Evolutionary conservation across 768 basidiomycete genomes (phyloP).

Genomic region (Hydnomerulius pinastri): DNA sequence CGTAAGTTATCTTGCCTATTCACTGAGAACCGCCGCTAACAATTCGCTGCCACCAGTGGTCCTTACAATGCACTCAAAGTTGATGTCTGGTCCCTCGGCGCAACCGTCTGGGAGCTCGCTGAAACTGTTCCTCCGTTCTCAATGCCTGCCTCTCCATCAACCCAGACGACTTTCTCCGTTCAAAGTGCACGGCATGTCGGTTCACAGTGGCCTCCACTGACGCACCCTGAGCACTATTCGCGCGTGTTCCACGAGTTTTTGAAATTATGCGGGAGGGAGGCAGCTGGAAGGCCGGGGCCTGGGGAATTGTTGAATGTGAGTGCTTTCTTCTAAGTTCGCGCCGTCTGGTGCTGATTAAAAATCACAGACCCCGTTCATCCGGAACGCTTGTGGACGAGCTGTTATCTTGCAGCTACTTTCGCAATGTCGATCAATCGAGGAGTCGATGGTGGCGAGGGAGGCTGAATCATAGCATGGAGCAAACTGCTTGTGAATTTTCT

Average conservation of each 20-base stretch:
- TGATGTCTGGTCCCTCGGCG: constrained; percentile 81
- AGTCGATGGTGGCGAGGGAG: constrained; percentile 29
- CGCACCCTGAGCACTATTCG: constrained; percentile 60
- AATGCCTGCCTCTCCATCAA: too few relatives aligned
- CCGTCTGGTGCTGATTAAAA: too few relatives aligned
- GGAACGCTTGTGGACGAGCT: constrained; percentile 65
- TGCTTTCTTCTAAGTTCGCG: constrained; percentile 7
- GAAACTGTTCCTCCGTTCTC: constrained; percentile 75
- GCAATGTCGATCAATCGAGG: constrained; percentile 70
- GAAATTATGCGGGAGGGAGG: constrained; percentile 62
- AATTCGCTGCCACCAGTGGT: too few relatives aligned
- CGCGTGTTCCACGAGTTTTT: constrained; percentile 75
- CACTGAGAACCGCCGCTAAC: too few relatives aligned
- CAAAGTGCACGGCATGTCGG: constrained; percentile 47
- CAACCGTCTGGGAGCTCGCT: constrained; percentile 83
- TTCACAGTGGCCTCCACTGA: constrained; percentile 66
- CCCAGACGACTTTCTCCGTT: constrained; percentile 26
- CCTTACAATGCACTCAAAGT: constrained; percentile 74
- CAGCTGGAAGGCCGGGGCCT: constrained; percentile 54
- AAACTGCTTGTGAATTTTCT: background rate
- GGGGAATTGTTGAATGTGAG: constrained; percentile 60
- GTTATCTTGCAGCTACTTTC: constrained; percentile 68
- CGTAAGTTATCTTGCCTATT: constrained; percentile 44
- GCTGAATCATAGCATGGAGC: constrained; percentile 3
- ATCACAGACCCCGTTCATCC: constrained; percentile 60